Evolutionary conservation across 1,284 basidiomycete species (phyloP).

Genomic region (Ceratobasidium sp.): DNA sequence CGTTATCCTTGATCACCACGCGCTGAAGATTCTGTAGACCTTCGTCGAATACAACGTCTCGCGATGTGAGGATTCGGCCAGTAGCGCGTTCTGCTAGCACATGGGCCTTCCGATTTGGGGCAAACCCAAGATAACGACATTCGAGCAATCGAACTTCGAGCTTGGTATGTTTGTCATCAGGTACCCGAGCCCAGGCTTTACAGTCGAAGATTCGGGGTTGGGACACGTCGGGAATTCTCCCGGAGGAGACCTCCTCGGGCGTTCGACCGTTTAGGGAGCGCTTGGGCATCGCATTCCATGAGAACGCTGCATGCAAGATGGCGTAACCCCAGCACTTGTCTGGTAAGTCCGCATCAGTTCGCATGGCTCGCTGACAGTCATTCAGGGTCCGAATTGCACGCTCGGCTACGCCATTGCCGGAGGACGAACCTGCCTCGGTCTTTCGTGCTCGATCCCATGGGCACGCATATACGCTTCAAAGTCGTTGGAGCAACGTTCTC

Average conservation of each 20-base stretch:
- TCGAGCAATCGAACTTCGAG: slow-evolving; percentile 10
- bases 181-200: slow-evolving; percentile 26
- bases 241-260: slow-evolving; percentile 14
- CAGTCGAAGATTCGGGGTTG: slow-evolving; percentile 23
- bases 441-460: slow-evolving; percentile 50
- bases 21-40: neutral
- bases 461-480: slow-evolving; percentile 46
- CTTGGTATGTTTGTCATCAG: slow-evolving; percentile 22
- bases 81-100: neutral
- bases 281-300: slow-evolving; percentile 25
- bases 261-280: slow-evolving; percentile 9
- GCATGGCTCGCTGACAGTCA: slow-evolving; percentile 9
- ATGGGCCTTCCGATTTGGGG: slow-evolving; percentile 24
- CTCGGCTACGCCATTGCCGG: slow-evolving; percentile 20
- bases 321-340: slow-evolving; percentile 29
- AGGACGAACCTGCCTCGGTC: slow-evolving; percentile 35
- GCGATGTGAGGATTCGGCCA: slow-evolving; percentile 7
- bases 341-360: slow-evolving; percentile 16
- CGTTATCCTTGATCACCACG: slow-evolving; percentile 1
- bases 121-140: slow-evolving; percentile 17
- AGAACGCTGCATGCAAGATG: slow-evolving; percentile 16
- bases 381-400: slow-evolving; percentile 31
- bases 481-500: slow-evolving; percentile 48
- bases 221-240: slow-evolving; percentile 23
- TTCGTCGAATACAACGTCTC: slow-evolving; percentile 27